These are phyloP conservation scores for Talaromyces funiculosus DNA, from an alignment of 2,329 filamentous ascomycete species.

Conservation along the genomic window DNA sequence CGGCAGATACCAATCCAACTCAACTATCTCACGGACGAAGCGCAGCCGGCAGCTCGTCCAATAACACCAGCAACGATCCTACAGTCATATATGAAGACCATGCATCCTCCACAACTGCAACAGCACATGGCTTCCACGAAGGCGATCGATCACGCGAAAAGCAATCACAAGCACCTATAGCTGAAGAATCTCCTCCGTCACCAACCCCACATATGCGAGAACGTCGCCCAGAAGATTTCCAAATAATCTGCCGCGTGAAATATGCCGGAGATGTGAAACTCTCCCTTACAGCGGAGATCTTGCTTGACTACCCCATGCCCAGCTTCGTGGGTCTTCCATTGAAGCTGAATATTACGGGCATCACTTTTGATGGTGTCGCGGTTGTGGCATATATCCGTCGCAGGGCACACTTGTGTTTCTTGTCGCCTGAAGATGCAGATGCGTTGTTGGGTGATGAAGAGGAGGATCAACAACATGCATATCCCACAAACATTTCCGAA, in stretches of 20 bases:
- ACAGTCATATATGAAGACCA: conserved; percentile 18
- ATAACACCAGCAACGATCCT: conserved; percentile 21
- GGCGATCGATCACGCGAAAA: neutral
- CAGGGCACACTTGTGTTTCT: conserved; percentile 86
- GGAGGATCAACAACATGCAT: conserved; percentile 21
- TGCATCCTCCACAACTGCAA: conserved; percentile 15
- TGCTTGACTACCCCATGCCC: conserved; percentile 97
- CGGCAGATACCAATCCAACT: conserved; percentile 33
- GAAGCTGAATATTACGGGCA: conserved; percentile 87
- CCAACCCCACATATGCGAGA: conserved; percentile 59
- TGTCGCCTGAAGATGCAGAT: conserved; percentile 84
- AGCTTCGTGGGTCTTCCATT: conserved; percentile 95
- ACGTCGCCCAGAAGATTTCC: conserved; percentile 75
- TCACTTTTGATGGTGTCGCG: conserved; percentile 92
- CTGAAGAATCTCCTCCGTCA: conserved; percentile 6
- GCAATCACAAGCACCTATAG: conserved; percentile 17
- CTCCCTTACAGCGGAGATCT: conserved; percentile 86
- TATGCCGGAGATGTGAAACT: conserved; percentile 85
- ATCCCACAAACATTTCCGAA: conserved; percentile 16
- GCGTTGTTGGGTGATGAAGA: conserved; percentile 56
- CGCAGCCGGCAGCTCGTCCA: conserved; percentile 14
- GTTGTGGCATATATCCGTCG: conserved; percentile 87
- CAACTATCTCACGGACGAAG: conserved; percentile 23
- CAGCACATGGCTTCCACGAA: conserved; percentile 15
- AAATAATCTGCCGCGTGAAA: conserved; percentile 83